Evolutionary conservation across 2,329 filamentous ascomycete species (phyloP).

Genomic region (Arthrobotrys megalospora): DNA sequence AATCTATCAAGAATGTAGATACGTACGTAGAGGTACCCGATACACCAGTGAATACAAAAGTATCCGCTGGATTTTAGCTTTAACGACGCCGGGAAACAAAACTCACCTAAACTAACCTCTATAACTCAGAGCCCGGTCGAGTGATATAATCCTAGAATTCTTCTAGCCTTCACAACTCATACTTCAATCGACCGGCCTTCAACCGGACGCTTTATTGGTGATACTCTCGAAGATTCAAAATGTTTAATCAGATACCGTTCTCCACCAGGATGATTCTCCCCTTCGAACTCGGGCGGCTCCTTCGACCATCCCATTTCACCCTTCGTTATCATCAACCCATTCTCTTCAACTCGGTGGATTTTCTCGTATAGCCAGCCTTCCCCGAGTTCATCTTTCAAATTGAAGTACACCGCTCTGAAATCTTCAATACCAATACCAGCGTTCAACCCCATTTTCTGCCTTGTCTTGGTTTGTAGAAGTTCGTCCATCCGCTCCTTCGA

Average conservation of each 20-base stretch:
- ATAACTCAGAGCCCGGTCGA: too few species aligned
- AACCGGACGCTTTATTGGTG: neutral
- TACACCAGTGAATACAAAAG: too few species aligned
- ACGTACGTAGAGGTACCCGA: too few species aligned
- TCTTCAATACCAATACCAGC: slow-evolving; percentile 22
- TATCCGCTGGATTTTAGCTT: too few species aligned
- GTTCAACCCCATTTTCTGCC: slow-evolving; percentile 10
- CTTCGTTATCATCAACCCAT: neutral
- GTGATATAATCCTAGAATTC: too few species aligned
- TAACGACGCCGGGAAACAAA: too few species aligned
- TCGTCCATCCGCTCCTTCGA: slow-evolving; percentile 24
- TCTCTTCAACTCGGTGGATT: neutral
- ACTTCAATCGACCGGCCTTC: neutral
- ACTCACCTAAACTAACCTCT: too few species aligned
- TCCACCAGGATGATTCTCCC: slow-evolving; percentile 18
- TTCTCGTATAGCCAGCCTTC: slow-evolving; percentile 47
- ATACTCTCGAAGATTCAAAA: slow-evolving; percentile 18
- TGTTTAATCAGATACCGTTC: slow-evolving; percentile 27
- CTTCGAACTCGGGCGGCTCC: neutral
- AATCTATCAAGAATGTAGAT: too few species aligned
- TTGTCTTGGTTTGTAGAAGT: slow-evolving; percentile 34
- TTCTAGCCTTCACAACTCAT: neutral
- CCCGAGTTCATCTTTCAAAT: slow-evolving; percentile 13
- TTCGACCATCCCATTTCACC: slow-evolving; percentile 32
- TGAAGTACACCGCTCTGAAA: slow-evolving; percentile 43